Base-by-base conservation (phyloP, 768 basidiomycete species). In the Naematelia aurantialba region DNA sequence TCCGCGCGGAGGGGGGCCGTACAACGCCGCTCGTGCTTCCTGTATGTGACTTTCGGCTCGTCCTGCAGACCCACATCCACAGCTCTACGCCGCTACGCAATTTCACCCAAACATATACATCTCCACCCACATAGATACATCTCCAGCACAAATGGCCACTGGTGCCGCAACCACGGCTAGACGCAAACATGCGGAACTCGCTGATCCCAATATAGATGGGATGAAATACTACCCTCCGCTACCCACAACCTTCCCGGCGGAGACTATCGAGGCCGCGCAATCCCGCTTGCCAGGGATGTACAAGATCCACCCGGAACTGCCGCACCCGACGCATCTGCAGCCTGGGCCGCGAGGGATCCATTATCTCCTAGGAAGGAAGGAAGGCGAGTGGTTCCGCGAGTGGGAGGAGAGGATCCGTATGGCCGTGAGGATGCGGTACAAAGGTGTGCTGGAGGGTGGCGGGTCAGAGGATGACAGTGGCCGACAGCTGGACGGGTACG, bases 301-400 rank as follows among this genome's bases (percentile, higher is more conserved):
- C 52, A 68, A 69, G 46, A 47, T 61, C 2, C 62, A 72, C 47
- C 66, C 66, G 5, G 61, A 68, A 45, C 19, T 70, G 13, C 66
- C 71, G 5, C 47, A 55, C 17, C 42, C 53, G 24, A 39, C 57
- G 17, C 11, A 39, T 13, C 52, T 75, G 22, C 63, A 62, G 42
- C 55, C 62, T 56, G 82, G 79, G 48, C 74, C 62, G 30, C 55
- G n/a, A 61, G 67, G 58, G 58, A 75, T 65, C 44, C 74, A 48
- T 79, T 78, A 61, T 77, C 79, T 67, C 63, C 68, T 84, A 1
- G 89, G 89, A 4, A 68, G 84, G 56, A 81, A 81, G 60, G 90
- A 91, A 75, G 86, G 85, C 5, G 83, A 86, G 61, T 92, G 89
- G 89, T 87, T 89, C 73, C 82, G 81, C 72, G 79, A 79, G 54